These are phyloP conservation scores for Mucor mucedo DNA, from an alignment of 371 early-diverging fungal species.

Conservation along the genomic window DNA sequence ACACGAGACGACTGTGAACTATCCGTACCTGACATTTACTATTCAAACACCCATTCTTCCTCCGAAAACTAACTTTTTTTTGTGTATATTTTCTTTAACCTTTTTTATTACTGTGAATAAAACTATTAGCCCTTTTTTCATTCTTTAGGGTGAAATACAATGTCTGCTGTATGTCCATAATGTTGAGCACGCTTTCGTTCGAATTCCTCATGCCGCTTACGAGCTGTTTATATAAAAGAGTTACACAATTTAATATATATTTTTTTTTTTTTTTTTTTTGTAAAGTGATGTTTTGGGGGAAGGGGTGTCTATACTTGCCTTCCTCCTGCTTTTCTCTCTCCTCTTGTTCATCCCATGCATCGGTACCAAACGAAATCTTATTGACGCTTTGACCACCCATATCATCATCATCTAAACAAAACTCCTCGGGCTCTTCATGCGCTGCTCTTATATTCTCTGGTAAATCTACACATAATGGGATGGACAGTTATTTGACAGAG, in stretches of 20 bases:
- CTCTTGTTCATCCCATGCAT: slow-evolving; percentile 42
- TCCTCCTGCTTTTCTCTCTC: slow-evolving; percentile 36
- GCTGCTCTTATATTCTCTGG: slow-evolving; percentile 24
- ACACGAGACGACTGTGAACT: no score
- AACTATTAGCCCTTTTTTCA: neutral
- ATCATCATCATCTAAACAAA: slow-evolving; percentile 32
- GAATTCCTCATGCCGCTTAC: slow-evolving; percentile 65
- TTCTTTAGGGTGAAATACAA: slow-evolving; percentile 21
- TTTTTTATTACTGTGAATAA: neutral
- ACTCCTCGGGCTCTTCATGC: slow-evolving; percentile 50
- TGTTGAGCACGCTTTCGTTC: slow-evolving; percentile 74
- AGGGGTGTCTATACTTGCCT: slow-evolving; percentile 17
- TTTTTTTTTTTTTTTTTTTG: no score
- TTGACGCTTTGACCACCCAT: slow-evolving; percentile 26
- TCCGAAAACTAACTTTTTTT: no score
- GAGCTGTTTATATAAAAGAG: slow-evolving; percentile 19
- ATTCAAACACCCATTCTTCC: no score
- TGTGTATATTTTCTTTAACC: no score
- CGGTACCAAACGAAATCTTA: slow-evolving; percentile 31
- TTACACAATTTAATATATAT: no score
- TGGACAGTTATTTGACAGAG: neutral
- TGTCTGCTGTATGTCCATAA: slow-evolving; percentile 67
- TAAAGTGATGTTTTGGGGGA: neutral
- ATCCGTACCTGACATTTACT: no score
- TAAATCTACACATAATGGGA: neutral